Conservation (phyloP, 306 rosid species). For the Dryas octopetala region DNA sequence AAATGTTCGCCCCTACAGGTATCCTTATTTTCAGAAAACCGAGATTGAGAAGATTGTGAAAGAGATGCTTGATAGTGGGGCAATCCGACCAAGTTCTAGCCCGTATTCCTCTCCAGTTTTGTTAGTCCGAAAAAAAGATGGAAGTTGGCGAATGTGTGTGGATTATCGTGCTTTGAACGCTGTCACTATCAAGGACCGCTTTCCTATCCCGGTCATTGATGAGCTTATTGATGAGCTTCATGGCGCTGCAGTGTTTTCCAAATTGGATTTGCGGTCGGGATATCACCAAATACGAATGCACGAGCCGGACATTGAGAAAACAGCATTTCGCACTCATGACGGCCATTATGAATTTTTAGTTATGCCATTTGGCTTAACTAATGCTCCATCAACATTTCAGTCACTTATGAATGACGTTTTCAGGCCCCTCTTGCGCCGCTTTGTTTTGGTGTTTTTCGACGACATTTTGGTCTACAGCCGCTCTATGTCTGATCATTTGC, state of each 20-base stretch:
- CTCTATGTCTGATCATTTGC: no score
- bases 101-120: no score
- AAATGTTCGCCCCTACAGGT: no score
- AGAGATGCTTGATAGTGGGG: no score
- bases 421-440: background rate
- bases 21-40: no score
- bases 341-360: background rate
- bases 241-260: background rate
- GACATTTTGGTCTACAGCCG: background rate
- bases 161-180: no score
- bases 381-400: background rate
- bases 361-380: background rate
- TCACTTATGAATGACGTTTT: background rate
- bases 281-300: background rate
- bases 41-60: no score
- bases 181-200: no score
- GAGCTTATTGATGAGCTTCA: background rate
- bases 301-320: background rate
- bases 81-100: no score
- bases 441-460: background rate
- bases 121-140: no score
- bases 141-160: no score
- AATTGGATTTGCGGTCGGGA: background rate
- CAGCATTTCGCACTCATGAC: background rate
- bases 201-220: no score